Evolutionary conservation across 768 basidiomycete genomes (phyloP), one percentile per base, ranked within the genome.

Genomic region (Hemileccinum impolitum): DNA sequence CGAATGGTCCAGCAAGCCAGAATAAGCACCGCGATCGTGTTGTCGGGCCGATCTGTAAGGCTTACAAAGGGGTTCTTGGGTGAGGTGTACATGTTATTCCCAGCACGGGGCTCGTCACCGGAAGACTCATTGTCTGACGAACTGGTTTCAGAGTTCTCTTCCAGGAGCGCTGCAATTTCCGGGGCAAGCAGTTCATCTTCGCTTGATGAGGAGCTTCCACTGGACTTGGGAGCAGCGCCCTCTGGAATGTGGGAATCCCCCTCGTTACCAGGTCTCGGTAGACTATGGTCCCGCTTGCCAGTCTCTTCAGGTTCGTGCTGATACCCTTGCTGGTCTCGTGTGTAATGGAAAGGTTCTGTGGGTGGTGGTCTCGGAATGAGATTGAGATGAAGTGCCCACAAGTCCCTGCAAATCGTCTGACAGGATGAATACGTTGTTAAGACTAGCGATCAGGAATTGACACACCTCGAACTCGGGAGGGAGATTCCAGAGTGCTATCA

Each of bases 1-100:
- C 93, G 77, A 64, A 94, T 60, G 18, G 79, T 82, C 90, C 90
- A 93, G 55, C 85, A 87, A 3, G 79, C 87, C 4, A 93, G 64
- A 15, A 87, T 71, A 4, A 95, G 72, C 36, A 93, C 75, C 3
- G 84, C 81, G 26, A 96, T 70, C 25, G 74, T 81, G 43, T 75
- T 75, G 23, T 70, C 71, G 1, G 77, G 73, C 10, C 61, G 63
- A 48, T 76, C 74, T 40, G 67, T 72, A 36, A 49, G 50, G 28
- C 59, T 64, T 35, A 63, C 54, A 26, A 58, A 62, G 3, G 53
- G 30, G 21, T 53, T 57, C 34, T 45, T 56, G 28, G 51, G 41
- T 34, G 40, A 46, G 10, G 44, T 13, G 18, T 44, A 35, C 28
- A 13, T 43, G 23, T 43, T 45, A 37, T 51, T 51, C 47, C 47